phyloP scores from a whole-genome alignment of 2,329 filamentous ascomycete species.

The Ophiognomonia clavigignenti-juglandacearum region DNA sequence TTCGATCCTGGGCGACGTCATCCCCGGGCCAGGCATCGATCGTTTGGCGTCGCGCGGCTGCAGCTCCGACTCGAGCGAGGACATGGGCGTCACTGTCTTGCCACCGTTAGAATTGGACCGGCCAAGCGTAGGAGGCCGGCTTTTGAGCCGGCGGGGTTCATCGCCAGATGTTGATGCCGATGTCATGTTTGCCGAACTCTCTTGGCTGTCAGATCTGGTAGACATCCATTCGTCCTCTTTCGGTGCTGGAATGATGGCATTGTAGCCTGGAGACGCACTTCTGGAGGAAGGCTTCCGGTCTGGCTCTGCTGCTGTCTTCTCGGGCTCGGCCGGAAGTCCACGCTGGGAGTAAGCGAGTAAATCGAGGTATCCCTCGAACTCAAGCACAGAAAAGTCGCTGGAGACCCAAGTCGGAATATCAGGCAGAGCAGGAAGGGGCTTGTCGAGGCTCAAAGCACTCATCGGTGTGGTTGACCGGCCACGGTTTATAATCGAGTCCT shows the following conservation, averaged over 20 bases:
- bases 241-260: neutral
- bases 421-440: conserved; percentile 1
- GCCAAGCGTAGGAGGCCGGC: neutral
- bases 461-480: neutral
- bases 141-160: conserved; percentile 2
- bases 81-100: conserved; percentile 7
- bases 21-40: neutral
- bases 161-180: neutral
- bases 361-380: conserved; percentile 7
- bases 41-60: neutral
- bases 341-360: conserved; percentile 5
- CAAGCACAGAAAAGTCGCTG: neutral
- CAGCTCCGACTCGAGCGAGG: conserved; percentile 4
- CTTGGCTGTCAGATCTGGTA: neutral
- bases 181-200: neutral
- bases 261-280: neutral
- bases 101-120: conserved; percentile 1
- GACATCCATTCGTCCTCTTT: conserved; percentile 9
- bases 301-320: neutral
- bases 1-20: conserved; percentile 4
- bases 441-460: conserved; percentile 1
- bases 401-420: neutral
- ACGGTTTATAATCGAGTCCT: neutral
- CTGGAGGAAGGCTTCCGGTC: neutral
- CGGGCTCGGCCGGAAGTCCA: neutral